Conservation (phyloP, 306 rosid species). For the Pueraria montana region DNA sequence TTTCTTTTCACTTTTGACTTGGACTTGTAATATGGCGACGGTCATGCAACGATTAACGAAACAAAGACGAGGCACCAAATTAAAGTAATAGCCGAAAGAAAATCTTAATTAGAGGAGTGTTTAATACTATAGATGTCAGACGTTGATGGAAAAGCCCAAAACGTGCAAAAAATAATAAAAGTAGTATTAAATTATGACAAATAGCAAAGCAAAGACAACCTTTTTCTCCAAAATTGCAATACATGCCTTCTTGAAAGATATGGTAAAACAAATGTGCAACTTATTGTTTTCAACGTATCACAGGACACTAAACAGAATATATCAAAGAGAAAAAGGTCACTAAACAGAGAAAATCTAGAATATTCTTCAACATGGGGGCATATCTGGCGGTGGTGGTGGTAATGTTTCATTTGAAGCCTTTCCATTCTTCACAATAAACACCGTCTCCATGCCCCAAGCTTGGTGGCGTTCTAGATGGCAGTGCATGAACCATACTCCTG, state of each 20-base stretch:
- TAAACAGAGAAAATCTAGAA: not conserved
- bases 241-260: not conserved
- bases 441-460: conserved; percentile 72
- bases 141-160: not conserved
- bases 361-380: conserved; percentile 64
- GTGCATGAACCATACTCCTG: conserved; percentile 78
- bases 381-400: conserved; percentile 62
- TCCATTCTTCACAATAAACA: conserved; percentile 71
- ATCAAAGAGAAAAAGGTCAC: too few relatives aligned
- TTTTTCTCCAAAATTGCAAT: not conserved
- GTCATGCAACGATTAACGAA: not conserved
- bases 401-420: conserved; percentile 26
- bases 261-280: not conserved
- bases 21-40: too few relatives aligned
- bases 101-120: not conserved
- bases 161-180: not conserved
- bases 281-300: not conserved
- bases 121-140: not conserved
- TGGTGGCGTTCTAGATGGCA: conserved; percentile 71
- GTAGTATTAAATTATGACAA: not conserved
- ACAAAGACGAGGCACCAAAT: not conserved
- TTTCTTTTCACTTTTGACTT: too few relatives aligned
- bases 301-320: too few relatives aligned
- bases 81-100: not conserved
- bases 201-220: not conserved